A percentile compares a stretch with the other conserved stretches of the same genome.
Evolutionary conservation across 352 stramenopile species (phyloP).

Genomic region (Globisporangium irregulare): DNA sequence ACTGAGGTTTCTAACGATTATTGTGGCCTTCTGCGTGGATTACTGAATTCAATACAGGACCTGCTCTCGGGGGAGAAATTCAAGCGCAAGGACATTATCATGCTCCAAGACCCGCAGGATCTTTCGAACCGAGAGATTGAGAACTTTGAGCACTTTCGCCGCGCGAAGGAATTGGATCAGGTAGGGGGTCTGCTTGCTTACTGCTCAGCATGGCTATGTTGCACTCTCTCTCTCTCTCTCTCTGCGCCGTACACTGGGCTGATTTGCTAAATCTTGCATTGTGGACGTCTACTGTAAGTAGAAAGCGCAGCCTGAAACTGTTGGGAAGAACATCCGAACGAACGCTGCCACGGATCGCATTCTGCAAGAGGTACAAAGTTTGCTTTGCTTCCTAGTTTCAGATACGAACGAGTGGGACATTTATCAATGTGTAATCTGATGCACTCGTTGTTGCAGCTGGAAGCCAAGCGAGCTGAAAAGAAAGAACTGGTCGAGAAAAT

Average conservation of each 20-base stretch:
- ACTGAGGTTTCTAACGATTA: neutral
- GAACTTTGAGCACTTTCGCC: constrained; percentile 96
- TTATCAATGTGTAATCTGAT: neutral
- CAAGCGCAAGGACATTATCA: constrained; percentile 92
- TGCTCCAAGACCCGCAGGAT: constrained; percentile 94
- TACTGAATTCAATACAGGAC: constrained; percentile 50
- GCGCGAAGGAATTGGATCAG: constrained; percentile 45
- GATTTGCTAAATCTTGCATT: neutral
- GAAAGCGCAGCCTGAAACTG: constrained; percentile 17
- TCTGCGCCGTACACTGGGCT: neutral
- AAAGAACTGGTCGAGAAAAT: constrained; percentile 70
- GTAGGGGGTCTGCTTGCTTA: constrained; percentile 15
- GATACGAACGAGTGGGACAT: neutral
- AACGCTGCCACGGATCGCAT: constrained; percentile 84
- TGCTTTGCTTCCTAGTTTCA: neutral
- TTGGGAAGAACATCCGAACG: constrained; percentile 65
- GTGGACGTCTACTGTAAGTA: neutral
- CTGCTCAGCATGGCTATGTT: neutral
- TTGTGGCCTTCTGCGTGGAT: constrained; percentile 10
- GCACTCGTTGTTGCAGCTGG: constrained; percentile 29
- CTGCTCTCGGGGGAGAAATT: constrained; percentile 92
- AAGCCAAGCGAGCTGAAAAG: constrained; percentile 59
- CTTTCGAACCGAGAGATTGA: constrained; percentile 92
- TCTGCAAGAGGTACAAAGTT: constrained; percentile 51
- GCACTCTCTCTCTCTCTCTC: neutral